phyloP scores from a whole-genome alignment of 805 yeast species.

The Tetrapisispora taiwanensis region DNA sequence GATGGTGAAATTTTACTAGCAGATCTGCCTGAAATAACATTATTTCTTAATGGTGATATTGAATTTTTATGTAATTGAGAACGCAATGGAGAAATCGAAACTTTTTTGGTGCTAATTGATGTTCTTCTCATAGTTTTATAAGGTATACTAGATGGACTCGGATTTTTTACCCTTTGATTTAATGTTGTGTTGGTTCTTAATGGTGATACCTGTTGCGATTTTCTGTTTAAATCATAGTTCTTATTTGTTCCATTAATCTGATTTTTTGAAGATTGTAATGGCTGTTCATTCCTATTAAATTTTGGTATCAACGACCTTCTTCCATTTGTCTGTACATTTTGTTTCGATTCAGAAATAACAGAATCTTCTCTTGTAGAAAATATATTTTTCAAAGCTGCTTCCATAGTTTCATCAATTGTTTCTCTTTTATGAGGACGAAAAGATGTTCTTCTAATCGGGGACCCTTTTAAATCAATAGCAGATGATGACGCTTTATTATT shows the following conservation, averaged over 20 bases:
- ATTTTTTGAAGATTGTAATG: background rate
- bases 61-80: background rate
- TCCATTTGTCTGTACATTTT: background rate
- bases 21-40: background rate
- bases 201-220: background rate
- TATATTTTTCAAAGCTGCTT: constrained; percentile 23
- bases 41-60: background rate
- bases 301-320: constrained; percentile 8
- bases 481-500: constrained; percentile 10
- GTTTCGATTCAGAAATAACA: background rate
- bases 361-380: constrained; percentile 12
- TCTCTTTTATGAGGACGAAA: constrained; percentile 6
- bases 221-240: background rate
- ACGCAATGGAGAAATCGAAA: background rate
- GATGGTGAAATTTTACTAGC: too few relatives aligned
- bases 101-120: background rate
- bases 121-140: background rate
- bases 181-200: background rate
- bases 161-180: background rate
- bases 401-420: constrained; percentile 15
- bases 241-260: background rate
- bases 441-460: constrained; percentile 21
- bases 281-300: constrained; percentile 1
- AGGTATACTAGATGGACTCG: background rate
- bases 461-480: constrained; percentile 22